These are phyloP conservation scores for Acmispon strigosus DNA, from an alignment of 306 rosid genomes.

Conservation along the genomic window DNA sequence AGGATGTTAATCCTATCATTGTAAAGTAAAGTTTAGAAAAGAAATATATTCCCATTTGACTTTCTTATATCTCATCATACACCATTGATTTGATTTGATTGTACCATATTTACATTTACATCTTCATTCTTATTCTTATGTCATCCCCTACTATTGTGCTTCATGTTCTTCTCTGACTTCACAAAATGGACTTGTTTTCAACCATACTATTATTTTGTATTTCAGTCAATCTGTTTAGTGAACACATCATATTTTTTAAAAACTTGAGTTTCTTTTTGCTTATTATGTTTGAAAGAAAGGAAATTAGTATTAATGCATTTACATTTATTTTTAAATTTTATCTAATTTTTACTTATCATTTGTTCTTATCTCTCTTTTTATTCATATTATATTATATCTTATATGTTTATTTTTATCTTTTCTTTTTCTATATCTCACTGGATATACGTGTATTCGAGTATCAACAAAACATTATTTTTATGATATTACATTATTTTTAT, in stretches of 20 bases:
- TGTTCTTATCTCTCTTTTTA: too few species aligned
- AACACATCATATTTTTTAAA: not conserved
- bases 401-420: too few species aligned
- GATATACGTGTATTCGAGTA: too few species aligned
- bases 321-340: too few species aligned
- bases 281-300: too few species aligned
- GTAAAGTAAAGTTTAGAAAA: slow-evolving; percentile 75
- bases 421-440: too few species aligned
- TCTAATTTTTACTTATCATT: too few species aligned
- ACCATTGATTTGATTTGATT: slow-evolving; percentile 68
- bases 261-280: too few species aligned
- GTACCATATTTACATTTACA: slow-evolving; percentile 24
- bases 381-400: too few species aligned
- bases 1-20: slow-evolving; percentile 85
- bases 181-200: slow-evolving; percentile 14
- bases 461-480: too few species aligned
- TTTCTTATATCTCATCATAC: slow-evolving; percentile 61
- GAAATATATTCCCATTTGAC: slow-evolving; percentile 77
- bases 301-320: too few species aligned
- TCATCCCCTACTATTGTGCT: not conserved
- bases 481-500: too few species aligned
- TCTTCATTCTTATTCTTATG: slow-evolving; percentile 4
- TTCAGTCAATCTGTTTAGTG: not conserved
- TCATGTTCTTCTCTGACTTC: slow-evolving; percentile 11
- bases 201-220: not conserved